These are phyloP conservation scores for Salix dunnii DNA, from an alignment of 345 rosid species.

Conservation along the genomic window DNA sequence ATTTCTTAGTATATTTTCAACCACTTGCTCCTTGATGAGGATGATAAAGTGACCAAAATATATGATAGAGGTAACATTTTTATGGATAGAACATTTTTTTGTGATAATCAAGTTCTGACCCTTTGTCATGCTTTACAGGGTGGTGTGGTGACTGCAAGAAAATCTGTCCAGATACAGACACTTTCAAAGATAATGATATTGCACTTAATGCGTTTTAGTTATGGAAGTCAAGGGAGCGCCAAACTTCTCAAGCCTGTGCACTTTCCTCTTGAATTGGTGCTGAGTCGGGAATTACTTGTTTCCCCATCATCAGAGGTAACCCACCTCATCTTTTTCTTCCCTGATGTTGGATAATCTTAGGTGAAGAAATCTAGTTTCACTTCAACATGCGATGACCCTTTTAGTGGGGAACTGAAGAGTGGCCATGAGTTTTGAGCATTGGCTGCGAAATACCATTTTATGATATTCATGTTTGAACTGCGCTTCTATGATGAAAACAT, in stretches of 20 bases:
- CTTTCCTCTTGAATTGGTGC: conserved; percentile 74
- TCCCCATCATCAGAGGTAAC: conserved; percentile 65
- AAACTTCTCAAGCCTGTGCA: conserved; percentile 77
- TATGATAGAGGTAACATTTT: background rate
- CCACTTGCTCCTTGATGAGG: background rate
- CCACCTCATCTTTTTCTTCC: background rate
- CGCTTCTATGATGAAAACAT: background rate
- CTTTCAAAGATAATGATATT: conserved; percentile 86
- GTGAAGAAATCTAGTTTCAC: background rate
- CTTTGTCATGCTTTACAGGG: conserved; percentile 43
- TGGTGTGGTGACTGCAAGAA: conserved; percentile 75
- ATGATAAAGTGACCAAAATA: background rate
- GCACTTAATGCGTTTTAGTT: conserved; percentile 91
- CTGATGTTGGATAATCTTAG: background rate
- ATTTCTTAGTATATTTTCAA: background rate
- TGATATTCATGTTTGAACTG: background rate
- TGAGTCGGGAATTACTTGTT: conserved; percentile 64
- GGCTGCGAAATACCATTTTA: background rate
- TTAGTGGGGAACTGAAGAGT: background rate
- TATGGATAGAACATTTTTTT: background rate
- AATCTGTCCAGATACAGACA: conserved; percentile 71
- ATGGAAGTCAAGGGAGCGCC: conserved; percentile 89
- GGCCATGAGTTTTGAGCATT: background rate
- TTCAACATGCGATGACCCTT: background rate
- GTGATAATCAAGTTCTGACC: background rate